Base-by-base conservation (phyloP, 345 rosid genomes). In the Sonneratia alba region DNA sequence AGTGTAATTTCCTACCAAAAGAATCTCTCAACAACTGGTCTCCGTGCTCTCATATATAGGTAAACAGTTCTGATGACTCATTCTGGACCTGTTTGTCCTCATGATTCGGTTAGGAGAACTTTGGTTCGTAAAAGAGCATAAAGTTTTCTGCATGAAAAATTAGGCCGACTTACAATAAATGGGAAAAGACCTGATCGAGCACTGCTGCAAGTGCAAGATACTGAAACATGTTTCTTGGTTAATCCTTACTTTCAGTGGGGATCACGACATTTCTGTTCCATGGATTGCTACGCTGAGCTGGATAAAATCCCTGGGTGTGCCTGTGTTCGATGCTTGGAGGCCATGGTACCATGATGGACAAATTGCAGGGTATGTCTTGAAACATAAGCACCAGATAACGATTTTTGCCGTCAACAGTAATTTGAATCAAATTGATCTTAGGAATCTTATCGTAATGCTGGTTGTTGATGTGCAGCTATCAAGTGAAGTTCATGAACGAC, bases 331-430 rank as follows among this genome's bases (percentile, higher is more conserved):
- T 24, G 66, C 63, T n/a, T 79, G 82, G 85, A 71, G 80, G 66
- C 66, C 85, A 1, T 82, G 85, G 80, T 74, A 66, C 4, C 59
- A 74, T 2, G 79, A 77, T 63, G 82, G 80, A 8, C 85, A 82
- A 67, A 70, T 82, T 66, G 79, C 77, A 36, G 85, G 85, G 85
- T 82, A 2, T 9, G 6, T 42, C 45, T 42, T 9, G 6, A 9
- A 42, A 4, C 45, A 42, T 27, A 27, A 27, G 32, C 32, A 27
- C 32, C 32, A 27, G 32, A 27, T 27, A 27, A 27, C 32, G 32
- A 42, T 9, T 42, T 42, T 42, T 9, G 6, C 45, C 6, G 10
- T 42, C 45, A 42, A 42, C 45, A 5, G 45, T 42, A 4, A 5
- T 42, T 42, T 42, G 45, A 2, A 4, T 42, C 45, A 42, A 9